phyloP scores from a whole-genome alignment of 768 basidiomycete genomes.

The Mycena amicta region DNA sequence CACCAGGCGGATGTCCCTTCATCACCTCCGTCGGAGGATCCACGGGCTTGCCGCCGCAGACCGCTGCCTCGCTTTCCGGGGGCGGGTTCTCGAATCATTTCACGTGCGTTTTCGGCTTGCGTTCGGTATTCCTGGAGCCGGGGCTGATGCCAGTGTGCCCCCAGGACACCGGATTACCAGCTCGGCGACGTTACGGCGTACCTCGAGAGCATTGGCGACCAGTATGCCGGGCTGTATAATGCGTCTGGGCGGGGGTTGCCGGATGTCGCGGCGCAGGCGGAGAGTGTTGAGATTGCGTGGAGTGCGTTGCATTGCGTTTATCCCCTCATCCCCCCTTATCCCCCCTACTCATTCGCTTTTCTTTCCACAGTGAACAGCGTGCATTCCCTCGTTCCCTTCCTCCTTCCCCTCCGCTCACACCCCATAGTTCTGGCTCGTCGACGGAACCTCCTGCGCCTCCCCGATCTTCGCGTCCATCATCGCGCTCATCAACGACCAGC shows the following conservation, averaged over 20 bases:
- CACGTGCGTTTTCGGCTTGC: background rate
- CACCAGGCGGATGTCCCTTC: constrained; percentile 38
- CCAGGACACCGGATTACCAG: constrained; percentile 23
- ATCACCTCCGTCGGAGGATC: constrained; percentile 51
- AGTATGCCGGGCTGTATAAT: constrained; percentile 35
- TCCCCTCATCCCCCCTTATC: constrained; percentile 1
- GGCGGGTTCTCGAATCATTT: constrained; percentile 33
- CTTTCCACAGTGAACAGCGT: background rate
- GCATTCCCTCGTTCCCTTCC: no score
- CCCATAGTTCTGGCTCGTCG: constrained; percentile 25
- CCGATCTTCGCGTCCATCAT: constrained; percentile 49
- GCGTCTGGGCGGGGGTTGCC: constrained; percentile 17
- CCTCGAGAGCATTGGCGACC: constrained; percentile 15
- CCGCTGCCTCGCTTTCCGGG: constrained; percentile 34
- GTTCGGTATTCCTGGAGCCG: background rate
- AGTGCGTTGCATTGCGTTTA: background rate
- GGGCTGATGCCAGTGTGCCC: background rate
- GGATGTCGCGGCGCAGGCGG: constrained; percentile 22
- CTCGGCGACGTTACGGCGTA: constrained; percentile 21
- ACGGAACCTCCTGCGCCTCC: constrained; percentile 46
- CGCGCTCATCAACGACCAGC: constrained; percentile 46
- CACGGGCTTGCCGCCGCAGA: constrained; percentile 41
- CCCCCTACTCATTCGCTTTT: no score
- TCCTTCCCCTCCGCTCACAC: no score
- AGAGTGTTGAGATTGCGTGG: constrained; percentile 36